phyloP scores from a whole-genome alignment of 2,329 filamentous ascomycete genomes.

The Thielaviopsis euricoi region DNA sequence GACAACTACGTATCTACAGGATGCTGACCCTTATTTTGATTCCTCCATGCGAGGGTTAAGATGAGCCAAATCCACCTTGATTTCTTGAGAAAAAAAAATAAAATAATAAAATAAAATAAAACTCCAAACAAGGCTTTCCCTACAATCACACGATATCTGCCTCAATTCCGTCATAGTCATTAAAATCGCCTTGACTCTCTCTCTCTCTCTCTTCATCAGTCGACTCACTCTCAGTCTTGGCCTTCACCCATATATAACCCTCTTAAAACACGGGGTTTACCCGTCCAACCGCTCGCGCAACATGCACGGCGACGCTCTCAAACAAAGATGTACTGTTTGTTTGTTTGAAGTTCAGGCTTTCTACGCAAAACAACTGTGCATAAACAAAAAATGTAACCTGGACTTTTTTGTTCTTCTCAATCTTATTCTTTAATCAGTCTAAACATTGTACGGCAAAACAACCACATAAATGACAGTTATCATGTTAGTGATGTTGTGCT shows the following conservation, averaged over 20 bases:
- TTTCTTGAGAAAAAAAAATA: too few relatives aligned
- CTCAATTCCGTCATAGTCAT: neutral
- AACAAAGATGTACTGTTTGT: neutral
- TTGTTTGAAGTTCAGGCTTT: neutral
- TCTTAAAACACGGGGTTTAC: neutral
- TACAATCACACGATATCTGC: neutral
- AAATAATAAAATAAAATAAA: too few relatives aligned
- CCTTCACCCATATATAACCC: neutral
- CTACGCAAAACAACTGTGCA: neutral
- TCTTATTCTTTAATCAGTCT: neutral
- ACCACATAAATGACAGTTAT: too few relatives aligned
- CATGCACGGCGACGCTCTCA: neutral
- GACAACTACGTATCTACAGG: neutral
- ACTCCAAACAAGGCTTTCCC: neutral
- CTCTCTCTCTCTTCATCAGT: neutral
- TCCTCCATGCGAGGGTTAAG: neutral
- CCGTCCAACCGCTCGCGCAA: neutral
- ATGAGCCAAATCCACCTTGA: neutral
- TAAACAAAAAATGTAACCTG: neutral
- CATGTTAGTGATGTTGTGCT: neutral
- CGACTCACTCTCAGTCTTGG: neutral
- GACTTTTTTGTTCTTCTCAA: too few relatives aligned
- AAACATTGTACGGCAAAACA: neutral
- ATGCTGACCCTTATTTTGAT: neutral
- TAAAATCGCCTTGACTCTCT: neutral